Evolutionary conservation across 495 filamentous ascomycete genomes (phyloP), one percentile per base, ranked within the genome.

Genomic region (Penicillium simplicissimum): DNA sequence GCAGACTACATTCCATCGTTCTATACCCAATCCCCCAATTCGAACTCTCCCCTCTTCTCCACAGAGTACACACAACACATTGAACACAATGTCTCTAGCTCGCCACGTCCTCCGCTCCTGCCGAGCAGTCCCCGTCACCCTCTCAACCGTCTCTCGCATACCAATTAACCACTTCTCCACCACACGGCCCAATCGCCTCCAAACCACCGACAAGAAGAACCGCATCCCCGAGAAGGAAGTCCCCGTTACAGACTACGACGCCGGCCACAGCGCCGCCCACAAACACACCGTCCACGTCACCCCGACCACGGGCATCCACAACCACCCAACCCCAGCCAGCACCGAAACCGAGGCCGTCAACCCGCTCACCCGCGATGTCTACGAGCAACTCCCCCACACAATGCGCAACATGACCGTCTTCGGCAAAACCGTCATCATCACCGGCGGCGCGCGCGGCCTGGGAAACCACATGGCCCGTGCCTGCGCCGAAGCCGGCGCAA

Each of bases 381-480:
- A 55, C 19, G 53, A 55, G 11, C 36, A 40, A 33, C 3, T 55
- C 1, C 53, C 53, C 28, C 35, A 55, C 35, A 55, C 53, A 23
- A 55, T 55, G 53, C 53, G 53, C 35, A 55, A n/a, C 37, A 55
- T 55, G 53, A 90, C 85, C 19, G 76, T 93, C 43, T 87, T 87
- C 67, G 88, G 88, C 43, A 89, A 85, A 64, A 91, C 88, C 3
- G 90, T 88, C 33, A 88, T 93, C 59, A 83, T 94, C 28, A 87
- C 90, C 6, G 91, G 91, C 6, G 90, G 87, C 19, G 87, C 82
- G 17, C 85, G 86, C 21, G 91, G 91, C 31, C 94, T 95, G 65
- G 91, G 91, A 11, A 75, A 88, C 8, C 81, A 82, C 8, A 83
- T 93, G 11, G 89, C 87, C 21, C 82, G 90, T 45, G 88, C 78